Evolutionary conservation across 2,329 filamentous ascomycete species (phyloP), one percentile per base, ranked within the genome.

Genomic region (Xylaria polymorpha): DNA sequence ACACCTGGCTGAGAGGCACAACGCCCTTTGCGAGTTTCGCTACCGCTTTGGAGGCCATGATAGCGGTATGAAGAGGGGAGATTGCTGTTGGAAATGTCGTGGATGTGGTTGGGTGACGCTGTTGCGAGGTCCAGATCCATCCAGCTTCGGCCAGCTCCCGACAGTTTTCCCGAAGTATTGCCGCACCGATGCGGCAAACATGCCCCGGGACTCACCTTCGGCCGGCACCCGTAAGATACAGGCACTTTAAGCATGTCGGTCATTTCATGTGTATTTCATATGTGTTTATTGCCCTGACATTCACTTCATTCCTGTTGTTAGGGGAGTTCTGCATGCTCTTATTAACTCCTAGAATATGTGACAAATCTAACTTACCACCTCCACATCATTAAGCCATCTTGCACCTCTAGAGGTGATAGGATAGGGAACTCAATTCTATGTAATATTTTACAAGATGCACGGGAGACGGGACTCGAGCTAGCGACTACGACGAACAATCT

Each of bases 31-130:
- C 85, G 75, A 84, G 84, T 79, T 88, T 88, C 65, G 84, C 84
- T 77, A 82, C 85, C 77, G 83, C 86, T 82, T 90, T 88, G 74
- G 87, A 86, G 76, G 87, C 88, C 89, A 91, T 91, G 71, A 76
- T 84, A 81, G 77, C 80, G 77, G 61, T 77, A 69, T 75, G 58
- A 62, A 66, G 68, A 65, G 63, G 65, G 71, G 67, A 64, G 62
- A 64, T 69, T 74, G 68, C 71, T 53, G 71, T 66, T 73, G 69
- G 61, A 59, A 63, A 58, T 59, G 64, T 41, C 57, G 66, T 53
- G 68, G 70, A 70, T 68, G 53, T 53, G 43, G 58, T 66, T 51
- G 73, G 68, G 64, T 72, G 70, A 75, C 62, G 67, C 68, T 68
- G 67, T 69, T 74, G 69, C 46, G 68, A 68, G 67, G 58, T 61